phyloP scores from a whole-genome alignment of 441 rosid genomes.

The Jatropha multifida region DNA sequence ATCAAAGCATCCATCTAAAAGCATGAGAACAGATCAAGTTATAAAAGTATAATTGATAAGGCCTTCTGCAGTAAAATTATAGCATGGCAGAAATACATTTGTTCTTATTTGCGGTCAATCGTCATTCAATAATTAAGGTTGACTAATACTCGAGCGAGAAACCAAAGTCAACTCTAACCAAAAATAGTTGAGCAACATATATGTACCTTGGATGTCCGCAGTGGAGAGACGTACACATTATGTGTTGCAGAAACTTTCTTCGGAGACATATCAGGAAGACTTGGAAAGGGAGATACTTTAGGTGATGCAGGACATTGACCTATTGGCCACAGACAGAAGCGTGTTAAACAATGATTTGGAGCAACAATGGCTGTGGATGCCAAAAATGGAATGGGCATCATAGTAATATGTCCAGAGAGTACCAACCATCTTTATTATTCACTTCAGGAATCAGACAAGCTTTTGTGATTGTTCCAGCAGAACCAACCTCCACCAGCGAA shows the following conservation, averaged over 20 bases:
- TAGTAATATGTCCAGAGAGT: not conserved
- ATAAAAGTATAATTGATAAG: not conserved
- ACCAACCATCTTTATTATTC: slow-evolving; percentile 56
- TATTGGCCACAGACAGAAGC: slow-evolving; percentile 28
- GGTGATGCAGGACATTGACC: slow-evolving; percentile 94
- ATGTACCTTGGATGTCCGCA: slow-evolving; percentile 88
- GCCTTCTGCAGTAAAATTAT: not conserved
- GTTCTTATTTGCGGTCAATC: not conserved
- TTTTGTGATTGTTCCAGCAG: slow-evolving; percentile 47
- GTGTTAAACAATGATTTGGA: slow-evolving; percentile 25
- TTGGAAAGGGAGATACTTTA: slow-evolving; percentile 76
- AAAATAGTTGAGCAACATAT: slow-evolving; percentile 7
- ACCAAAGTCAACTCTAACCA: not conserved
- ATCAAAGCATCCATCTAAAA: slow-evolving; percentile 90
- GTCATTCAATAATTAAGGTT: not conserved
- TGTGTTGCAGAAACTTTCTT: slow-evolving; percentile 89
- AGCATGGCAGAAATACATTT: not conserved
- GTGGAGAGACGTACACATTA: slow-evolving; percentile 94
- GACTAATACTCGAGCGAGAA: not conserved
- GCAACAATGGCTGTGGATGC: slow-evolving; percentile 4
- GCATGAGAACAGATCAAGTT: not conserved
- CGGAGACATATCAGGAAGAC: slow-evolving; percentile 97
- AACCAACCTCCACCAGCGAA: slow-evolving; percentile 75
- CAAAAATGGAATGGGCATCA: not conserved
- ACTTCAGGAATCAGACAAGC: slow-evolving; percentile 48